These are phyloP conservation scores for Barbarea vulgaris DNA, from an alignment of 345 rosid species.

Conservation along the genomic window DNA sequence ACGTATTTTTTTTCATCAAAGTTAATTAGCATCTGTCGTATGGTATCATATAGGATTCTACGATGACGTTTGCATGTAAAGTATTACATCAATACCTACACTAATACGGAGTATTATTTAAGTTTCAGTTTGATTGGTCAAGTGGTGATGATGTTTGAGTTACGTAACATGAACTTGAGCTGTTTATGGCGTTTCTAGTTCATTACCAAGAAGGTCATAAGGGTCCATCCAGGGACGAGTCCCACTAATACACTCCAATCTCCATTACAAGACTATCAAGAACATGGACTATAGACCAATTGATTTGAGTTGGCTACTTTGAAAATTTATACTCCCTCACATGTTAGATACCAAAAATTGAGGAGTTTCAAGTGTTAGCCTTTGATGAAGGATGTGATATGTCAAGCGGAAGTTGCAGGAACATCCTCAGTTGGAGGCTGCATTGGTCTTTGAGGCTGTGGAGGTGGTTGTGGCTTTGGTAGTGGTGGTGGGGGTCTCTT, in stretches of 20 bases:
- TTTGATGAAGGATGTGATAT: constrained; percentile 1
- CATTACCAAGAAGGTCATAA: constrained; percentile 4
- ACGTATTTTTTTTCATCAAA: too few species aligned
- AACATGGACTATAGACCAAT: background rate
- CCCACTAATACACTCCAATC: constrained; percentile 3
- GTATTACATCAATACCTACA: background rate
- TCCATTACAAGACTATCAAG: constrained; percentile 14
- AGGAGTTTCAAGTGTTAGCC: constrained; percentile 32
- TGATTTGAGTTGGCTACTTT: constrained; percentile 24
- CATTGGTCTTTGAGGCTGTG: constrained; percentile 30
- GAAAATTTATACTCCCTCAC: constrained; percentile 25
- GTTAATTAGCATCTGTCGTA: too few species aligned
- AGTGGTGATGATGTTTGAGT: background rate
- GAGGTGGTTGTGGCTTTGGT: constrained; percentile 41
- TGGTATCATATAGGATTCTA: too few species aligned
- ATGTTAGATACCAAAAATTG: constrained; percentile 22
- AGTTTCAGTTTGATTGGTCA: background rate
- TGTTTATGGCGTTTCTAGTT: constrained; percentile 10
- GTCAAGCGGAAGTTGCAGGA: constrained; percentile 76
- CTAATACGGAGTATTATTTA: background rate
- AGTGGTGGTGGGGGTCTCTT: constrained; percentile 65
- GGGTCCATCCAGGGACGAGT: constrained; percentile 26
- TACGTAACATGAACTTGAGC: background rate
- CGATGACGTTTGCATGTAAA: too few species aligned
- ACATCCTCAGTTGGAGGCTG: constrained; percentile 57